Percentiles rank a stretch among this genome's conserved stretches.
These are phyloP conservation scores for Ilyonectria robusta DNA, from an alignment of 2,329 filamentous ascomycete genomes.

Conservation along the genomic window DNA sequence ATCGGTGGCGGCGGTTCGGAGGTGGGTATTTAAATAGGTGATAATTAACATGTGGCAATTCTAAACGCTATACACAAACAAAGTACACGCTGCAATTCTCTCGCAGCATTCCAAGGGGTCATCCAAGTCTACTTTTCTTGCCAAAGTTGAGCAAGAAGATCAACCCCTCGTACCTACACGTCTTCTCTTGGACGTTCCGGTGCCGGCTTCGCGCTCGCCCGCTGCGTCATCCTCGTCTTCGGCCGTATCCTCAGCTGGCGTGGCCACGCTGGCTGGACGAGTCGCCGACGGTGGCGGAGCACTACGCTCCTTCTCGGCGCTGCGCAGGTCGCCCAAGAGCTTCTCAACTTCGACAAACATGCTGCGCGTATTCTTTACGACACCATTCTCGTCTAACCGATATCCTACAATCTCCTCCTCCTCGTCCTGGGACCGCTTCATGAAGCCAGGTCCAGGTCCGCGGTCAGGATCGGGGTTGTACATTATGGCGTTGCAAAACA, in stretches of 20 bases:
- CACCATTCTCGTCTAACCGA: slow-evolving; percentile 83
- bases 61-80: slow-evolving; percentile 46
- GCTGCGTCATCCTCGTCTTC: slow-evolving; percentile 66
- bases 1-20: slow-evolving; percentile 18
- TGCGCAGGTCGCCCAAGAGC: slow-evolving; percentile 81
- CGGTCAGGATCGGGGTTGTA: slow-evolving; percentile 89
- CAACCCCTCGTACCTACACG: slow-evolving; percentile 49
- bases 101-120: slow-evolving; percentile 29
- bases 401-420: slow-evolving; percentile 69
- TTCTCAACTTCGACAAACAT: slow-evolving; percentile 93
- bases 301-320: slow-evolving; percentile 73
- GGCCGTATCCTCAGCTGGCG: slow-evolving; percentile 61
- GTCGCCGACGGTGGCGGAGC: slow-evolving; percentile 53
- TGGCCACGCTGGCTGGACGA: slow-evolving; percentile 56
- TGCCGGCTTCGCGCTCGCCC: slow-evolving; percentile 56
- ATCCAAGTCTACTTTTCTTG: slow-evolving; percentile 32
- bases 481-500: slow-evolving; percentile 99
- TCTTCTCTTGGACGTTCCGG: slow-evolving; percentile 54
- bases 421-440: slow-evolving; percentile 60
- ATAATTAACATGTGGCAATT: slow-evolving; percentile 46
- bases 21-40: slow-evolving; percentile 27
- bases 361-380: slow-evolving; percentile 88
- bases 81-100: slow-evolving; percentile 39
- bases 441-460: slow-evolving; percentile 76
- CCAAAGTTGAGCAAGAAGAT: slow-evolving; percentile 5